phyloP scores from a whole-genome alignment of 108 stramenopile species.

The Pseudonitzschia multistriata region DNA sequence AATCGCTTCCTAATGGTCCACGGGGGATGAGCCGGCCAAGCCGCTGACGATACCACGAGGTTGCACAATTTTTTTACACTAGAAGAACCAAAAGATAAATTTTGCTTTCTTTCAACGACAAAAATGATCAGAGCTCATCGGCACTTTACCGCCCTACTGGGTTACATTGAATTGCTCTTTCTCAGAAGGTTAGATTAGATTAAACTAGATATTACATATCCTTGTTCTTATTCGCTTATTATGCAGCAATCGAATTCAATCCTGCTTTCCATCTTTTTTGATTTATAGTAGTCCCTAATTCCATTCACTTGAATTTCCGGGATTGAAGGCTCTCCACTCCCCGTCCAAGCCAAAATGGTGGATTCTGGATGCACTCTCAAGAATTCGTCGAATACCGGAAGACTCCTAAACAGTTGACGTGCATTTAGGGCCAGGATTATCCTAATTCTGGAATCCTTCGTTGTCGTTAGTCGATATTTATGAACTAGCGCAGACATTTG shows the following conservation, averaged over 20 bases:
- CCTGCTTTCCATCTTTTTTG: slow-evolving; percentile 7
- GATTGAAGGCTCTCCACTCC: slow-evolving; percentile 49
- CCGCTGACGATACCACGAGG: no score
- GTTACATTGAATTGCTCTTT: no score
- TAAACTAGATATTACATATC: no score
- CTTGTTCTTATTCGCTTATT: slow-evolving; percentile 1
- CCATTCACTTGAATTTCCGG: not conserved
- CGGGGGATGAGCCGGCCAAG: no score
- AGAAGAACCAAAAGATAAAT: no score
- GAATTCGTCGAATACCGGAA: slow-evolving; percentile 31
- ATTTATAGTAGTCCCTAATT: slow-evolving; percentile 1
- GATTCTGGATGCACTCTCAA: slow-evolving; percentile 30
- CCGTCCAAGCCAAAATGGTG: slow-evolving; percentile 54
- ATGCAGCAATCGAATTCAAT: slow-evolving; percentile 13
- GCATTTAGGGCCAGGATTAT: slow-evolving; percentile 58
- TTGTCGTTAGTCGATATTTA: slow-evolving; percentile 13
- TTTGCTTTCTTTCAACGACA: no score
- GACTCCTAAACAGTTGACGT: slow-evolving; percentile 31
- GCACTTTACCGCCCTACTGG: no score
- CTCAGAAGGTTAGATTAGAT: no score
- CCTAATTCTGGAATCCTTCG: not conserved
- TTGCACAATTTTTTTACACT: no score
- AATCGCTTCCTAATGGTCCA: no score
- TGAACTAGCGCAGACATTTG: slow-evolving; percentile 31
- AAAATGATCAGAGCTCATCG: no score